These are phyloP conservation scores for Phellopilus nigrolimitatus DNA, from an alignment of 1,284 basidiomycete genomes.

Conservation along the genomic window DNA sequence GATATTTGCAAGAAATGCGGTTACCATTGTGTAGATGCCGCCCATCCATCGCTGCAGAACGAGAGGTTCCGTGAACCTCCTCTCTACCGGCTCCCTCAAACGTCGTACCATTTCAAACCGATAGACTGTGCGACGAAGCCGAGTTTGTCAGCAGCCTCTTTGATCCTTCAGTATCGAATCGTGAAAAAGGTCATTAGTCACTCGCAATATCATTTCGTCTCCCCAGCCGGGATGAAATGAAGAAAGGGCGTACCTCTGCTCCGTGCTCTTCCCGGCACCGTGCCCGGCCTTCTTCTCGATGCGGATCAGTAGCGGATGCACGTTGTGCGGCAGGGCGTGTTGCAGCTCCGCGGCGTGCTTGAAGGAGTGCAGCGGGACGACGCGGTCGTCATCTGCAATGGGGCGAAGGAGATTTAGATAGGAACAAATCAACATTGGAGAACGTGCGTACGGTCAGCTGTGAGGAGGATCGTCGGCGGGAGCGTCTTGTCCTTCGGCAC, in stretches of 20 bases:
- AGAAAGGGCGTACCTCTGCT: constrained; percentile 48
- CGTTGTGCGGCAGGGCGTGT: constrained; percentile 55
- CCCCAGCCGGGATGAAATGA: background rate
- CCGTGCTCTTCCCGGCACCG: constrained; percentile 74
- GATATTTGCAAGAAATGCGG: no score
- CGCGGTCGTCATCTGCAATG: constrained; percentile 69
- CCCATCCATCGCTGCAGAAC: no score
- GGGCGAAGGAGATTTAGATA: background rate
- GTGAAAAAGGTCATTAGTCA: constrained; percentile 4
- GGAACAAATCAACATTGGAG: constrained; percentile 2
- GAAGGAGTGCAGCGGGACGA: constrained; percentile 79
- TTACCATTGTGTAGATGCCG: no score
- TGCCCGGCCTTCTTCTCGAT: constrained; percentile 80
- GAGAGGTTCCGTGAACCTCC: no score
- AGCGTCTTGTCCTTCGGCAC: constrained; percentile 55
- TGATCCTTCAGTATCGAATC: constrained; percentile 46
- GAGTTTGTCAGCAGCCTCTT: constrained; percentile 72
- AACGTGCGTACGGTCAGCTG: constrained; percentile 64
- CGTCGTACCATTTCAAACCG: constrained; percentile 40
- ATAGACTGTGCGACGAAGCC: constrained; percentile 68
- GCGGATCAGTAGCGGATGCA: constrained; percentile 66
- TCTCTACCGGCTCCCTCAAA: no score
- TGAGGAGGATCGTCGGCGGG: constrained; percentile 67
- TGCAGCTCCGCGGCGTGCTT: constrained; percentile 75
- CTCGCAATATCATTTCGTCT: no score